A percentile compares a stretch with the other conserved stretches of the same genome.
These are phyloP conservation scores for Nakazawaea sp. DNA, from an alignment of 805 yeast genomes.

Conservation along the genomic window DNA sequence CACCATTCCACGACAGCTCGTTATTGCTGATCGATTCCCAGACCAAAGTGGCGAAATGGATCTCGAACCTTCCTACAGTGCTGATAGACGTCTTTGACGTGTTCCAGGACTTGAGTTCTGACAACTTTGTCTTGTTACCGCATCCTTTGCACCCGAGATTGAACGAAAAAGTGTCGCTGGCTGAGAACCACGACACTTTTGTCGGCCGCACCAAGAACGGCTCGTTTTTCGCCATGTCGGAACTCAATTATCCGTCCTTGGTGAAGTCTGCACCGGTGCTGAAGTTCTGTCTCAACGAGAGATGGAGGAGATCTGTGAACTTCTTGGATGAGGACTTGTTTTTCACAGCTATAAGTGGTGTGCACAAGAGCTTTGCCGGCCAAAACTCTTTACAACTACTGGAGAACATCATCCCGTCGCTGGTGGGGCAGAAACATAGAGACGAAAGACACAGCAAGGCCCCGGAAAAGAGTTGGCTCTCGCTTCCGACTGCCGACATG, in stretches of 20 bases:
- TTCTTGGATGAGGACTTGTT: conserved; percentile 31
- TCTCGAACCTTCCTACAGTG: conserved; percentile 61
- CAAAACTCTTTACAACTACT: conserved; percentile 3
- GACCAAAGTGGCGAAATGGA: conserved; percentile 75
- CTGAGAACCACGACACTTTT: conserved; percentile 40
- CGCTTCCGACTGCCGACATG: conserved; percentile 10
- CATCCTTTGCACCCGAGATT: conserved; percentile 52
- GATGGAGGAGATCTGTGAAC: conserved; percentile 34
- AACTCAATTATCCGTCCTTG: conserved; percentile 68
- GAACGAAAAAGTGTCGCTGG: conserved; percentile 5
- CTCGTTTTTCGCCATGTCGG: conserved; percentile 85
- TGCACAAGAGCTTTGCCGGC: conserved; percentile 28
- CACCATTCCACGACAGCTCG: conserved; percentile 79
- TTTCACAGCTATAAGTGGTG: conserved; percentile 40
- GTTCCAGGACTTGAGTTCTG: conserved; percentile 24
- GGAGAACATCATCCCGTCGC: conserved; percentile 3
- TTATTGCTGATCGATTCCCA: conserved; percentile 67
- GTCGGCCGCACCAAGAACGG: conserved; percentile 57
- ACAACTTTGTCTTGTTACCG: conserved; percentile 49
- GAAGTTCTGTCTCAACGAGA: conserved; percentile 41
- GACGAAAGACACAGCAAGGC: conserved; percentile 1
- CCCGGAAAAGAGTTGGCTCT: conserved; percentile 5
- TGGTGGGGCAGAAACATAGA: conserved; percentile 2
- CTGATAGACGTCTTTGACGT: conserved; percentile 80
- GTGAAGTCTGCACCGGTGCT: conserved; percentile 77